Conservation (phyloP, 2,329 filamentous ascomycete genomes). For the Trichoderma cornu-damae region DNA sequence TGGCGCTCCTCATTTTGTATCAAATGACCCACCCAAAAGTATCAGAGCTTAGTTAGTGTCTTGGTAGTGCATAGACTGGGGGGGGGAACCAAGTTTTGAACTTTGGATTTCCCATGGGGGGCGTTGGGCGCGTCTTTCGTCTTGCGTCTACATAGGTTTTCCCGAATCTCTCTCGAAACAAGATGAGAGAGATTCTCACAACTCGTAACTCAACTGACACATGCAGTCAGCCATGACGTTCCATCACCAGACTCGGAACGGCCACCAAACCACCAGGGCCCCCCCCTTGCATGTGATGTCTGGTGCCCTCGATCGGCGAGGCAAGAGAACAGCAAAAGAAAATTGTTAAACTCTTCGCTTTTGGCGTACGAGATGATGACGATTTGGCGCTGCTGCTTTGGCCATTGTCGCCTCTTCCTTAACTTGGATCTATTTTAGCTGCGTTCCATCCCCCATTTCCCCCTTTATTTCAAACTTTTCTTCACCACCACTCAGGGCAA, state of each 20-base stretch:
- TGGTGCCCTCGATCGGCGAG: background rate
- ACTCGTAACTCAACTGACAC: background rate
- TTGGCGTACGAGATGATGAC: too few species aligned
- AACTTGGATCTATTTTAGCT: conserved; percentile 16
- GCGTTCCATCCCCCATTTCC: conserved; percentile 17
- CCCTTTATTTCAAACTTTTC: conserved; percentile 15
- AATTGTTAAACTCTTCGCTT: too few species aligned
- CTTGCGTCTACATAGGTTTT: background rate
- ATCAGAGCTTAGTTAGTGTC: conserved; percentile 14
- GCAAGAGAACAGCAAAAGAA: background rate
- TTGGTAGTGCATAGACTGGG: conserved; percentile 14
- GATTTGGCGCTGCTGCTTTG: too few species aligned
- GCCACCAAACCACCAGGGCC: background rate
- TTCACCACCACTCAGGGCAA: conserved; percentile 9
- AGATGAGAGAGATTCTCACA: too few species aligned
- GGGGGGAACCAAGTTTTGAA: conserved; percentile 5
- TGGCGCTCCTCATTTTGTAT: conserved; percentile 10
- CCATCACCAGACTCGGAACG: conserved; percentile 7
- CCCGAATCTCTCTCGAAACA: background rate
- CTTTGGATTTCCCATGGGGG: background rate
- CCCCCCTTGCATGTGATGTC: conserved; percentile 5
- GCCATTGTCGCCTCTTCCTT: background rate
- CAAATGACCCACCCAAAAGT: conserved; percentile 13
- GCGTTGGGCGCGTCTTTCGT: conserved; percentile 2
- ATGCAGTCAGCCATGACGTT: background rate